Conservation (phyloP, 1,284 basidiomycete species). For the Pascua sp. region DNA sequence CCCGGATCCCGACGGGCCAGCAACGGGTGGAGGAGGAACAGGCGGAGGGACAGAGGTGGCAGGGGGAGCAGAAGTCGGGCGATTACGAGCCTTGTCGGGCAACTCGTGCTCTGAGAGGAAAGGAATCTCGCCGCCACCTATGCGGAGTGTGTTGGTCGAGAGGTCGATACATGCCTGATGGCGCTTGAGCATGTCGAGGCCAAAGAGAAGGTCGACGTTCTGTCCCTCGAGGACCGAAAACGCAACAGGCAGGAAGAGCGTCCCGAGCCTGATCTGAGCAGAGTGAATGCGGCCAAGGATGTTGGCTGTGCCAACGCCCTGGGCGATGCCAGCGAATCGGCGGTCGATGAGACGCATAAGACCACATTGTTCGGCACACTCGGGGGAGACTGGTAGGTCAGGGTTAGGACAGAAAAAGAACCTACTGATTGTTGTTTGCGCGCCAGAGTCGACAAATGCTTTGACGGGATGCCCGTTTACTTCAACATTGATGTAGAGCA, state of each 20-base stretch:
- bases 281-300: constrained; percentile 93
- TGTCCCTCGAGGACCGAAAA: constrained; percentile 96
- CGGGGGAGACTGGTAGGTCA: constrained; percentile 72
- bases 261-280: constrained; percentile 82
- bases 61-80: constrained; percentile 3
- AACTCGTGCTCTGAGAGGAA: constrained; percentile 95
- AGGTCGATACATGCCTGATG: constrained; percentile 96
- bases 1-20: background rate
- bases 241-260: constrained; percentile 79
- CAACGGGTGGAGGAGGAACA: background rate
- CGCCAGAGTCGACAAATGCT: constrained; percentile 97
- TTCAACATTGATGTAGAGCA: constrained; percentile 80
- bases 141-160: constrained; percentile 77
- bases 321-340: constrained; percentile 82
- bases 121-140: constrained; percentile 76
- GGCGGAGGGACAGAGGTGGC: background rate
- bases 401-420: constrained; percentile 9
- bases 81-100: constrained; percentile 62
- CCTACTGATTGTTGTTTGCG: constrained; percentile 93
- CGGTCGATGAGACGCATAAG: constrained; percentile 90
- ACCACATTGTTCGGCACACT: constrained; percentile 87
- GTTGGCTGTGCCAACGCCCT: constrained; percentile 92
- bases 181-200: constrained; percentile 96
- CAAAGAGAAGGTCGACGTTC: constrained; percentile 88
- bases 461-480: constrained; percentile 88